These are phyloP conservation scores for Alternaria metachromatica DNA, from an alignment of 2,329 filamentous ascomycete genomes.

Conservation along the genomic window DNA sequence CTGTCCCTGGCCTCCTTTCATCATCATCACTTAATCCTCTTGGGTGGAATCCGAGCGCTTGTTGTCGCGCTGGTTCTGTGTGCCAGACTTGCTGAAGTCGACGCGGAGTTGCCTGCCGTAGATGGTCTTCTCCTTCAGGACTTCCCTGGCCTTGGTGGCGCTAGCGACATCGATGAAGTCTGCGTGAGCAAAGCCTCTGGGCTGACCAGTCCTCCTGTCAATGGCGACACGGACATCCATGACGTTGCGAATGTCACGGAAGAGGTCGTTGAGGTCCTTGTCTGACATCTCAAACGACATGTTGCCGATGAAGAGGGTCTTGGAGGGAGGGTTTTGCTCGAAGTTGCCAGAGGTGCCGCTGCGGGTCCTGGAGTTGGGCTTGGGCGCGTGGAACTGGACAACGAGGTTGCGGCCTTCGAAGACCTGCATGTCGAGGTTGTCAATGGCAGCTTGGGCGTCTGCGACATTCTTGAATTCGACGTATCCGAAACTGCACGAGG, in stretches of 20 bases:
- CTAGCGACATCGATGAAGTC: constrained; percentile 75
- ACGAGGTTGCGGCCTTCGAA: constrained; percentile 70
- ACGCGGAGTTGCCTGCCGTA: constrained; percentile 70
- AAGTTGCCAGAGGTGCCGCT: background rate
- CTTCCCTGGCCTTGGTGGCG: constrained; percentile 66
- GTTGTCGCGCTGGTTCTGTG: constrained; percentile 11
- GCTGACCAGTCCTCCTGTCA: constrained; percentile 79
- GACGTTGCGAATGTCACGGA: constrained; percentile 73
- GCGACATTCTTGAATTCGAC: constrained; percentile 64
- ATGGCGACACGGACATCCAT: constrained; percentile 81
- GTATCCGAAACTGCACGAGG: constrained; percentile 66
- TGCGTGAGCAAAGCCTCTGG: constrained; percentile 82
- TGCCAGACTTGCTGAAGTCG: constrained; percentile 62
- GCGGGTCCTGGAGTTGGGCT: constrained; percentile 18
- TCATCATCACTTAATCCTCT: constrained; percentile 8
- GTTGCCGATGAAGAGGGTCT: constrained; percentile 82
- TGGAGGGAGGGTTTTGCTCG: constrained; percentile 58
- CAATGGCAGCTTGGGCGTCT: constrained; percentile 63
- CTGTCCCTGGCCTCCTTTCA: background rate
- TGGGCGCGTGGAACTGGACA: constrained; percentile 63
- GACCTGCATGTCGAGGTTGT: constrained; percentile 64
- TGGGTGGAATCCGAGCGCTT: constrained; percentile 23
- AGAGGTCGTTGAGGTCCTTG: constrained; percentile 78
- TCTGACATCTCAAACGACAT: constrained; percentile 87
- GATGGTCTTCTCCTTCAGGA: constrained; percentile 64